Base-by-base conservation (phyloP, 805 yeast genomes). In the Blastobotrys americana region DNA sequence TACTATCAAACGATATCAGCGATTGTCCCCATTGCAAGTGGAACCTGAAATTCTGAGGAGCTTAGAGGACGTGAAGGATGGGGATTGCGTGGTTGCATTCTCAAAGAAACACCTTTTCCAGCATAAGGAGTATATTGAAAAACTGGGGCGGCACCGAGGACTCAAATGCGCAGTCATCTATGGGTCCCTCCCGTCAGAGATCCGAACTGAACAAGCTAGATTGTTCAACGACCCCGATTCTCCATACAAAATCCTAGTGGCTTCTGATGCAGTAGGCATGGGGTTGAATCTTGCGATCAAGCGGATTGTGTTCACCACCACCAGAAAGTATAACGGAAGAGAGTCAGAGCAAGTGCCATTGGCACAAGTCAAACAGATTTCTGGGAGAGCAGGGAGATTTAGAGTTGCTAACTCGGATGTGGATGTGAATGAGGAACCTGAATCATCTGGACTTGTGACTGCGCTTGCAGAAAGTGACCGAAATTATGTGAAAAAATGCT, bases 261-360 rank as follows among this genome's bases (percentile, higher is more conserved):
- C 98, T 1, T 84, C 96, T 2, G 97, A 93, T 67, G 98, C 98
- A 0, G 80, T 93, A 50, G 98, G 98, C 2, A 90, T 93, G 97
- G 98, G 98, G 0, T 70, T 93, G 43, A 93, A 93, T 58, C 69
- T 93, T 56, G 81, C 84, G 20, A 89, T 93, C 52, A 77, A 80
- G 47, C 68, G 97, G 48, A 75, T 93, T 3, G 73, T 93, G 1
- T 89, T 93, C 58, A 76, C 83, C 15, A 72, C 81, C 0, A 67
- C 75, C 21, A 60, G 60, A 40, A 93, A 93, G 62, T 89, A 74
- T 54, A 77, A 87, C 58, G 97, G 97, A 4, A 58, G 55, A 10
- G 64, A 61, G 13, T 64, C 69, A 47, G 63, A 62, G 5, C 59
- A 59, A 1, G 61, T 93, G 23, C 68, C 83, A 0, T 64, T 73